Base-by-base conservation (phyloP, 306 rosid genomes). In the Casuarina equisetifolia region DNA sequence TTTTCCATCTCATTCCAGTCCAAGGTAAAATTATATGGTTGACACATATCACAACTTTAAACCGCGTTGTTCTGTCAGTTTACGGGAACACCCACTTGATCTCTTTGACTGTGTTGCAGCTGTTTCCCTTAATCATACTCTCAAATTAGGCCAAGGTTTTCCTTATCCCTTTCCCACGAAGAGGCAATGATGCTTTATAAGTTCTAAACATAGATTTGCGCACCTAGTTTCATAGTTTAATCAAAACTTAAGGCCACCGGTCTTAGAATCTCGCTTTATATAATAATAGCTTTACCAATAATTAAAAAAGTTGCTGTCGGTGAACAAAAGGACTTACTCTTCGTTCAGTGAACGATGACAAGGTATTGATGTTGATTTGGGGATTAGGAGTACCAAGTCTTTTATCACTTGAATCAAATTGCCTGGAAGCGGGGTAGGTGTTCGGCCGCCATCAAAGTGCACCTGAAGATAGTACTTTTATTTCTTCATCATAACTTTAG, bases 261-360 rank as follows among this genome's bases (percentile, higher is more conserved):
- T 61, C 1, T 35, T 61, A 4, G 43, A 40, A 61, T 61, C 43
- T 1, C 35, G 3, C 4, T 25, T 25, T 25, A 25, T 25, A 25
- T 25, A 25, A 25, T 25, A 25, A 25, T 25, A 25, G 32, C 32
- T 12, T 53, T 53, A 15, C 32, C 38, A 20, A 15, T 59, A 3
- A 36, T 62, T 62, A 62, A 62, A 62, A n/a, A 17, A 6, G 9
- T 16, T n/a, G 1, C 8, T 42, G 71, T 66, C 71, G 71, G 71
- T 66, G 71, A 13, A 17, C 17, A 40, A 42, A 63, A 4, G 50
- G 1, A 39, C 42, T 42, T 8, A 15, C 13, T 66, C 36, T 66
- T 42, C 5, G 9, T 66, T 66, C 71, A 6, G 71, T 66, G 71
- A 16, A 66, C 42, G 71, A 40, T 40, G 71, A 66, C 46, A 17